These are phyloP conservation scores for Lactarius pseudohatsudake DNA, from an alignment of 768 basidiomycete genomes.

Conservation along the genomic window DNA sequence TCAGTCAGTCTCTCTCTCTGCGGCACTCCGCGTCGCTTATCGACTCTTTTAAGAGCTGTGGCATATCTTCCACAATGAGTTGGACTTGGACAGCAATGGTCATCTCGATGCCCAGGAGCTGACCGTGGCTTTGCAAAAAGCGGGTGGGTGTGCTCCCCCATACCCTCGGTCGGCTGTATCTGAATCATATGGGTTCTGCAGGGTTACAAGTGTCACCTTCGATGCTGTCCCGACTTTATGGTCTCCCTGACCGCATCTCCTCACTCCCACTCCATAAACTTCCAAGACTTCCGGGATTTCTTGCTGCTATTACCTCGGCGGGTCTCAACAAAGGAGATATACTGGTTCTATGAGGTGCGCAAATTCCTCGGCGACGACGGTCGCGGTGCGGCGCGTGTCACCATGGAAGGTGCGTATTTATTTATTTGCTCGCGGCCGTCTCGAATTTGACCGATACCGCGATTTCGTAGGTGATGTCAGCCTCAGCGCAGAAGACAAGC, in stretches of 20 bases:
- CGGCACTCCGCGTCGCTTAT: constrained; percentile 20
- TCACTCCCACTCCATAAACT: constrained; percentile 68
- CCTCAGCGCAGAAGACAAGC: constrained; percentile 73
- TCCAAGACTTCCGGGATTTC: constrained; percentile 87
- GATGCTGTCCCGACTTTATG: constrained; percentile 81
- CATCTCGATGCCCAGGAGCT: constrained; percentile 69
- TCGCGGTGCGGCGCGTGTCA: constrained; percentile 74
- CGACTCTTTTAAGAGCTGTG: constrained; percentile 66
- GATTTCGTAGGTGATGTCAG: constrained; percentile 64
- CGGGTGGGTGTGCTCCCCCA: constrained; percentile 48
- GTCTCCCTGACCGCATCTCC: constrained; percentile 70
- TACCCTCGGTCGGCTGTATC: background rate
- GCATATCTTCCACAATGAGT: constrained; percentile 86
- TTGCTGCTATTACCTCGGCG: constrained; percentile 82
- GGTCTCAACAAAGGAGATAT: constrained; percentile 82
- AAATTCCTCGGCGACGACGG: constrained; percentile 73
- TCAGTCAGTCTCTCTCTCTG: constrained; percentile 32
- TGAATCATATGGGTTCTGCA: constrained; percentile 34
- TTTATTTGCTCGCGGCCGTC: constrained; percentile 10
- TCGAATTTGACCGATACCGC: background rate
- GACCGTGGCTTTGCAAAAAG: constrained; percentile 59
- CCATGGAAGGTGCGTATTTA: constrained; percentile 73
- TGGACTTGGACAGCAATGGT: constrained; percentile 89
- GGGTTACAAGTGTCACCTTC: constrained; percentile 69
- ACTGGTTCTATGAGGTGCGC: constrained; percentile 72